Conservation (phyloP, 768 basidiomycete species). For the Mycena galopus region DNA sequence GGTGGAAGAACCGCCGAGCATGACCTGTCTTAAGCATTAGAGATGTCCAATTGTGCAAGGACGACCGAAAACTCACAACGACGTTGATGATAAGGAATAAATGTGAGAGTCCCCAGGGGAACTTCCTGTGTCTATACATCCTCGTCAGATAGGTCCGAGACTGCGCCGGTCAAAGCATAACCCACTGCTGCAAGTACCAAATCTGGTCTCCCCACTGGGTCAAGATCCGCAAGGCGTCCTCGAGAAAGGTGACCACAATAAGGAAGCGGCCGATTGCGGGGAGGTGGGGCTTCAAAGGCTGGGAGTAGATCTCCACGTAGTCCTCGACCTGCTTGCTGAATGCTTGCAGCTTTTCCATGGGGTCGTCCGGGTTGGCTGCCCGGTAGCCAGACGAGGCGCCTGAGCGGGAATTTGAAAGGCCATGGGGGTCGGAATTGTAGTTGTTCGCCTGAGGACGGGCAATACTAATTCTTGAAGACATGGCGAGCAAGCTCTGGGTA, state of each 20-base stretch:
- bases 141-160: conserved; percentile 26
- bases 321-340: conserved; percentile 89
- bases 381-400: conserved; percentile 75
- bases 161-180: conserved; percentile 28
- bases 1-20: conserved; percentile 87
- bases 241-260: conserved; percentile 98
- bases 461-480: conserved; percentile 88
- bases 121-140: conserved; percentile 84
- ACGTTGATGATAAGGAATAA: conserved; percentile 93
- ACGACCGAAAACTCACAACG: conserved; percentile 71
- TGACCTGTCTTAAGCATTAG: conserved; percentile 68
- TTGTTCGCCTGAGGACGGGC: conserved; percentile 74
- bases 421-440: conserved; percentile 82
- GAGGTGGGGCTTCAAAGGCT: conserved; percentile 93
- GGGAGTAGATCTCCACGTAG: conserved; percentile 90
- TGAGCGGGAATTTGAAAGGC: conserved; percentile 78
- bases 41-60: background rate
- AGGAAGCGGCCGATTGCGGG: conserved; percentile 96
- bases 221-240: conserved; percentile 93
- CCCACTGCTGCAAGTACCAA: conserved; percentile 97
- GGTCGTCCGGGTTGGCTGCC: conserved; percentile 85
- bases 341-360: conserved; percentile 80
- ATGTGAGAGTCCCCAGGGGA: conserved; percentile 96
- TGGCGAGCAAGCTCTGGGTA: conserved; percentile 52
- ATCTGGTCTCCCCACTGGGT: conserved; percentile 98